Evolutionary conservation across 2,329 filamentous ascomycete species (phyloP).

Genomic region (Aspergillus pseudonomiae): DNA sequence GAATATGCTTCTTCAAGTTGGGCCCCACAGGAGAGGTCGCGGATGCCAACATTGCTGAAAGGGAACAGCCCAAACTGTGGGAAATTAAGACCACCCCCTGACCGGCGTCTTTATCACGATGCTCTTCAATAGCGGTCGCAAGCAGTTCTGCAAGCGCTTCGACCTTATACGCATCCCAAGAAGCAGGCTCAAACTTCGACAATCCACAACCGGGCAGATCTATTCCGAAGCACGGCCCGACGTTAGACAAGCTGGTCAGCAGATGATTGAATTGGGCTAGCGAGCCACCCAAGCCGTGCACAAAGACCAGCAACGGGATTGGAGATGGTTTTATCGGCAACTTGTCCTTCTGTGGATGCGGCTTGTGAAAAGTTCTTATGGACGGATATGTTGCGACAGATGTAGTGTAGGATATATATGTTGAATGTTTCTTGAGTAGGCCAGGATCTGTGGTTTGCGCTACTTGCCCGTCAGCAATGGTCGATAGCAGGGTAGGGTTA

Average conservation of each 20-base stretch:
- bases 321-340: slow-evolving; percentile 73
- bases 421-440: slow-evolving; percentile 77
- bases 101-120: slow-evolving; percentile 64
- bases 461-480: slow-evolving; percentile 22
- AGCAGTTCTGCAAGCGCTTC: slow-evolving; percentile 76
- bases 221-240: slow-evolving; percentile 82
- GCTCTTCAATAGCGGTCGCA: slow-evolving; percentile 71
- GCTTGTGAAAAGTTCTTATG: slow-evolving; percentile 80
- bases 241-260: slow-evolving; percentile 76
- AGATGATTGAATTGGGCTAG: slow-evolving; percentile 84
- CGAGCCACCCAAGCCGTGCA: slow-evolving; percentile 93
- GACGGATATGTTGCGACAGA: slow-evolving; percentile 69
- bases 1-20: slow-evolving; percentile 64
- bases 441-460: slow-evolving; percentile 67
- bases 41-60: slow-evolving; percentile 73
- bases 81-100: slow-evolving; percentile 81
- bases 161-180: slow-evolving; percentile 78
- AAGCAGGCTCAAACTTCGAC: slow-evolving; percentile 70
- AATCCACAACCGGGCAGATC: slow-evolving; percentile 89
- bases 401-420: slow-evolving; percentile 72
- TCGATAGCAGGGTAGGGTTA: not conserved
- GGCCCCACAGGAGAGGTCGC: slow-evolving; percentile 56
- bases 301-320: slow-evolving; percentile 82
- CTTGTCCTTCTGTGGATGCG: slow-evolving; percentile 80
- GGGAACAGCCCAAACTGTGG: slow-evolving; percentile 86